Base-by-base conservation (phyloP, 768 basidiomycete genomes). In the Candolleomyces efflorescens region DNA sequence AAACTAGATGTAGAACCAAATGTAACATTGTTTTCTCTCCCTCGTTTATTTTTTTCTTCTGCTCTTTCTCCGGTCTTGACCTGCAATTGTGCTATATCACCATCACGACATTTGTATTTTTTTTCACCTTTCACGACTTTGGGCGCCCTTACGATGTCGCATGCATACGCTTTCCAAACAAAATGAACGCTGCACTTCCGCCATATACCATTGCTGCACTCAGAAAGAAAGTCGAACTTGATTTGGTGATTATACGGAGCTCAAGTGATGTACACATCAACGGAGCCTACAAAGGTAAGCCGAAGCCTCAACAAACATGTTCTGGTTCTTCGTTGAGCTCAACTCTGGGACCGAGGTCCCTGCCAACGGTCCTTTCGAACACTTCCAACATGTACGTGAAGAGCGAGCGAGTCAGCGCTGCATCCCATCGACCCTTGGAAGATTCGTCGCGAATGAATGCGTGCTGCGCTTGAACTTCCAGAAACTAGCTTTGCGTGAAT, bases 381-480 rank as follows among this genome's bases (percentile, higher is more conserved):
- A 95, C 84, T 68, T 98, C 95, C 80, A 98, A 79, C 92, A 97
- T 90, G 71, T 88, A 90, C 1, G 75, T 73, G 68, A 94, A 94
- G 32, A 94, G 68, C 20, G 86, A 87, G 51, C 83, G 79, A 0
- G 91, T 93, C 53, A 98, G 74, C 0, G 94, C 94, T 7, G 94
- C 93, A 65, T 98, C 96, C 94, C 94, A 98, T 54, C 96, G 82
- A 1, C 93, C 95, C 69, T 97, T 98, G 27, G 89, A 92, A 6
- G 82, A 81, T 65, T 94, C 92, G 68, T 96, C 94, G 5, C 95
- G 86, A 60, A 98, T 88, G 72, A 98, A 98, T 3, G 96, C 96
- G 63, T 98, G 95, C 65, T 98, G 95, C 0, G 95, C 96, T 70
- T 97, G 94, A 13, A 98, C 93, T 70, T 98, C 96, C 59, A 97